Base-by-base conservation (phyloP, 805 yeast species). In the Candida suzukii region DNA sequence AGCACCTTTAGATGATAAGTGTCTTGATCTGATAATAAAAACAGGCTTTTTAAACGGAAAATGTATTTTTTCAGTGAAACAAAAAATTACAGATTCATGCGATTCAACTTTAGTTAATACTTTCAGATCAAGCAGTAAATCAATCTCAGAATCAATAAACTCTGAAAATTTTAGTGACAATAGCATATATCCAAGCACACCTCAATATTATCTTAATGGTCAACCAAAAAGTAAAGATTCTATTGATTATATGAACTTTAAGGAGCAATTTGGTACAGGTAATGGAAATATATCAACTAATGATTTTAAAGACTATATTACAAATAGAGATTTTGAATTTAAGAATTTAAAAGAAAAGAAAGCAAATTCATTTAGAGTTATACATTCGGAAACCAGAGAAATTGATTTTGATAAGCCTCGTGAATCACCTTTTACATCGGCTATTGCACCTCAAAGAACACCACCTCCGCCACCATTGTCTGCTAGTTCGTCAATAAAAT, bases 341-440 rank as follows among this genome's bases (percentile, higher is more conserved):
- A n/a, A 24, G 12, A 26, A 35, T 20, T 12, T 40, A 9, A 42
- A 39, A 20, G 39, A 51, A 3, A 42, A 5, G n/a, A 7, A 12
- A 19, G 24, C 18, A 42, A 33, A 73, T 33, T 66, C 87, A 0
- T 86, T 87, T 56, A 70, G 82, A 44, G 80, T 87, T 1, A 71
- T 87, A 9, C 63, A 90, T 26, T 74, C 76, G 20, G 77, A 74
- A n/a, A 76, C 73, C 13, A 67, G 73, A 27, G 95, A 84, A 52
- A 86, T 86, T 45, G 88, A 88, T 58, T 87, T 87, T 54, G 93
- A 87, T 51, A 78, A 83, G 50, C 69, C 88, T 39, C 64, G 95
- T 35, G 78, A 76, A 36, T 81, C 95, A 0, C 95, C 95, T 1
- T 84, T 74, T 52, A 71, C 80, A 1, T 73, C 67, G 42, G 64